Conservation (phyloP, 1,284 basidiomycete species). For the Ceratobasidium sp. region DNA sequence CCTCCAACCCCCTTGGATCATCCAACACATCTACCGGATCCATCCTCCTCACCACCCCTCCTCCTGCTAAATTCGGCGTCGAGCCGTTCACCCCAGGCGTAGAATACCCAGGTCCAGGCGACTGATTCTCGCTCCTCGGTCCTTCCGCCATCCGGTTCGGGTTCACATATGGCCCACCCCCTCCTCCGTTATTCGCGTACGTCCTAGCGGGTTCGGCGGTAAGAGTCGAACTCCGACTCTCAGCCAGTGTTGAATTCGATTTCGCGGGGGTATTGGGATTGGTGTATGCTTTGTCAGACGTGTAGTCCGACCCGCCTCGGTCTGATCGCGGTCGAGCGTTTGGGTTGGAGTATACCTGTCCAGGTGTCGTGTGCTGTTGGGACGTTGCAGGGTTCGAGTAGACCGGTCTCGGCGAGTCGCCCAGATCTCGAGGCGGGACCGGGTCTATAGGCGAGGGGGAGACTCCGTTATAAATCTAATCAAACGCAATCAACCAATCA, state of each 20-base stretch:
- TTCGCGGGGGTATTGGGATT: slow-evolving; percentile 21
- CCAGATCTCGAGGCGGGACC: slow-evolving; percentile 23
- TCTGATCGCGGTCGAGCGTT: neutral
- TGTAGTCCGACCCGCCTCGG: neutral
- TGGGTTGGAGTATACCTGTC: slow-evolving; percentile 18
- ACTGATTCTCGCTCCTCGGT: slow-evolving; percentile 3
- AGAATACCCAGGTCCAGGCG: slow-evolving; percentile 31
- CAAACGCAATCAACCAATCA: neutral
- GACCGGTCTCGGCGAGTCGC: neutral
- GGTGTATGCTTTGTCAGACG: slow-evolving; percentile 22
- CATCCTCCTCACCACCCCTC: neutral
- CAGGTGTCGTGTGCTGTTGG: no score
- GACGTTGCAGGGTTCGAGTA: no score
- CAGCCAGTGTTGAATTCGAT: slow-evolving; percentile 11
- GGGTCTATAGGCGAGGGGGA: slow-evolving; percentile 35
- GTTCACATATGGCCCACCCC: slow-evolving; percentile 25
- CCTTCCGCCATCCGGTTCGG: slow-evolving; percentile 23
- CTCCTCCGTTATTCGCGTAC: no score
- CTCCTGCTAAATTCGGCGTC: slow-evolving; percentile 1
- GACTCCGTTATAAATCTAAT: slow-evolving; percentile 36
- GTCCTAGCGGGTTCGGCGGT: neutral
- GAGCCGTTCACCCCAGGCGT: neutral
- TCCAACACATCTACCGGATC: slow-evolving; percentile 31
- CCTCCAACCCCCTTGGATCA: slow-evolving; percentile 39
- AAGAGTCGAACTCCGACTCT: neutral